Conservation (phyloP, 2,329 filamentous ascomycete genomes). For the Magnaporthiopsis incrustans region DNA sequence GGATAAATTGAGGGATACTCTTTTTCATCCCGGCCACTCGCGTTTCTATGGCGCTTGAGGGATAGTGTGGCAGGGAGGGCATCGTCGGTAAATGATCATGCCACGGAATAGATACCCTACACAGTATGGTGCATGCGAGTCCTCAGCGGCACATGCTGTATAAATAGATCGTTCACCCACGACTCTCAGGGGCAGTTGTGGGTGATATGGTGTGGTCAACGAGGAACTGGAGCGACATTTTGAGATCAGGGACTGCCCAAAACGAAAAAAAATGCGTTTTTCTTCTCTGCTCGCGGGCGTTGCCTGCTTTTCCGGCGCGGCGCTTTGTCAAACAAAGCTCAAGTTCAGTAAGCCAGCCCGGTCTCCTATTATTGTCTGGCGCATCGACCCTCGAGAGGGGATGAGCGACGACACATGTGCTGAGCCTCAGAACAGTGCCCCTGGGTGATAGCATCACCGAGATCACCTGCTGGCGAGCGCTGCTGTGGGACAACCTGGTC, state of each 20-base stretch:
- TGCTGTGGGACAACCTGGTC: slow-evolving; percentile 31
- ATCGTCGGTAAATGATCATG: too few species aligned
- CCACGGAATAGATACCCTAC: too few species aligned
- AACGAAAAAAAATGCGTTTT: slow-evolving; percentile 2
- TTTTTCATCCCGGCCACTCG: too few species aligned
- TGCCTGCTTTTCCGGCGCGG: slow-evolving; percentile 1
- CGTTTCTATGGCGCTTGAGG: too few species aligned
- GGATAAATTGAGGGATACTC: too few species aligned
- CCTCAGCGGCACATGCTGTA: too few species aligned
- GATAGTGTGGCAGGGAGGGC: too few species aligned
- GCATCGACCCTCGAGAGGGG: neutral
- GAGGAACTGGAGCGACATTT: neutral
- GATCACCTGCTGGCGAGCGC: slow-evolving; percentile 35
- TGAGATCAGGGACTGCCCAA: neutral
- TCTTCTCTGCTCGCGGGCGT: neutral
- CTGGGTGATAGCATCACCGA: slow-evolving; percentile 37
- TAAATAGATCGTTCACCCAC: too few species aligned
- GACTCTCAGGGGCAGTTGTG: too few species aligned
- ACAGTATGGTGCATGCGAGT: too few species aligned
- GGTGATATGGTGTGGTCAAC: too few species aligned
- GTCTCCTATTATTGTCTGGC: neutral
- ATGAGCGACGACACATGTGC: neutral
- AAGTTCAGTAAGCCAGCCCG: slow-evolving; percentile 4
- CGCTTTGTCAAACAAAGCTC: slow-evolving; percentile 4
- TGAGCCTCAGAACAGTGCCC: slow-evolving; percentile 22